Evolutionary conservation across 441 rosid species (phyloP).

Genomic region (Aquilaria agallochum): DNA sequence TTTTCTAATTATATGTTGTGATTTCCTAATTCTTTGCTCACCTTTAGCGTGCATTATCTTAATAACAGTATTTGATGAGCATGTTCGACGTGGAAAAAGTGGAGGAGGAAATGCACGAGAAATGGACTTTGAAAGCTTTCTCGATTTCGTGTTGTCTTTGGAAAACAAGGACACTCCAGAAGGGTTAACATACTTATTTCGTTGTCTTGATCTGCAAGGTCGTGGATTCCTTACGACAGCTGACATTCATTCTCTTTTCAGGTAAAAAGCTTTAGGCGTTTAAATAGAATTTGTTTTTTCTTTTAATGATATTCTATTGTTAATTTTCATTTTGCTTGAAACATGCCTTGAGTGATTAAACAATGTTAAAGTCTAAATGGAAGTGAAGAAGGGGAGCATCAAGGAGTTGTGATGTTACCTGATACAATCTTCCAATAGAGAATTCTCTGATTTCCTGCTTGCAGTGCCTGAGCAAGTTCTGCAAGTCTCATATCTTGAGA

Average conservation of each 20-base stretch:
- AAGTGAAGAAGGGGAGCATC: slow-evolving; percentile 97
- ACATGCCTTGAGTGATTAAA: background rate
- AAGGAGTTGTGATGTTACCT: slow-evolving; percentile 69
- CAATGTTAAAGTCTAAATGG: slow-evolving; percentile 27
- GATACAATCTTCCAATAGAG: slow-evolving; percentile 93
- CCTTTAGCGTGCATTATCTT: slow-evolving; percentile 15
- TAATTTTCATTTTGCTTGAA: background rate
- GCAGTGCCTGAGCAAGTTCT: slow-evolving; percentile 53
- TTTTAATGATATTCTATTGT: background rate
- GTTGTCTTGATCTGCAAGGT: slow-evolving; percentile 88
- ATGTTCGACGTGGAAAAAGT: slow-evolving; percentile 75
- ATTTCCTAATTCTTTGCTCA: background rate
- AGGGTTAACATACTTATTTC: slow-evolving; percentile 91
- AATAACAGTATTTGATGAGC: slow-evolving; percentile 83
- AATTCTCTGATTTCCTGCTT: slow-evolving; percentile 85
- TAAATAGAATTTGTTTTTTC: slow-evolving; percentile 1
- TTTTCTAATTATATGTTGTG: too few relatives aligned
- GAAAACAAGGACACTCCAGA: slow-evolving; percentile 98
- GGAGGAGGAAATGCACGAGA: slow-evolving; percentile 72
- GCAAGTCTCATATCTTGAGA: slow-evolving; percentile 70
- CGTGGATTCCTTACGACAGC: slow-evolving; percentile 90
- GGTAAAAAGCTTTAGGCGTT: slow-evolving; percentile 31
- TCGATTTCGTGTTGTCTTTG: slow-evolving; percentile 89
- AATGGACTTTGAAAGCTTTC: slow-evolving; percentile 97
- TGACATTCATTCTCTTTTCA: slow-evolving; percentile 98